Evolutionary conservation across 495 filamentous ascomycete species (phyloP), one percentile per base, ranked within the genome.

Genomic region (Aspergillus baeticus): DNA sequence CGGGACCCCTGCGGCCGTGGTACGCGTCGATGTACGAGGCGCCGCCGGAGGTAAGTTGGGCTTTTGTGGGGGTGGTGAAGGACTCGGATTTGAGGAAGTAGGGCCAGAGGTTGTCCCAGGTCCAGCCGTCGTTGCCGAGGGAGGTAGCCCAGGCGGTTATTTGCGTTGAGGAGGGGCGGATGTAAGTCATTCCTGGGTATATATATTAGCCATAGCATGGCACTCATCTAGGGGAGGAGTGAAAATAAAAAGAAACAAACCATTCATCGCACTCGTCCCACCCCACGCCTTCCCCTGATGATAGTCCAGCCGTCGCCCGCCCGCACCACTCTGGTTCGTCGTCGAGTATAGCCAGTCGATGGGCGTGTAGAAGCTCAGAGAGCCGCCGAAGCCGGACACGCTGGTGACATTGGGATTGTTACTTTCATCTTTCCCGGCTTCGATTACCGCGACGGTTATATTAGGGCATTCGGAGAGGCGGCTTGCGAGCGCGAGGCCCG

Each of bases 71-170:
- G 0, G 70, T 3, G 67, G 67, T 15, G 76, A 73, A 6, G 59
- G 42, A 11, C 17, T 78, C 69, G 35, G 67, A 68, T 65, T 76
- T 77, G 42, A 75, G 69, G 33, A 78, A 79, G 57, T 87, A 87
- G 1, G 82, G 82, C 29, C 83, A 63, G n/a, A 88, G 62, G 23
- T 62, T 77, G 2, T 75, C 53, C 81, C 82, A 87, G 47, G 69
- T 76, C 85, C 84, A 88, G n/a, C 81, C 80, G 0, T 72, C 65
- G 59, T 85, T 87, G 1, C 85, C 83, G 5, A 86, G 65, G 8
- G 4, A 4, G 5, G 61, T 65, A 51, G 77, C 69, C 84, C 84
- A 87, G 1, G 77, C 73, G 59, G 87, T 77, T 59, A 71, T 71
- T 60, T 64, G 68, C n/a, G 55, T 69, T 13, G 52, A 53, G 45